phyloP scores from a whole-genome alignment of 2,329 filamentous ascomycete genomes.

The Fonsecaea nubica region DNA sequence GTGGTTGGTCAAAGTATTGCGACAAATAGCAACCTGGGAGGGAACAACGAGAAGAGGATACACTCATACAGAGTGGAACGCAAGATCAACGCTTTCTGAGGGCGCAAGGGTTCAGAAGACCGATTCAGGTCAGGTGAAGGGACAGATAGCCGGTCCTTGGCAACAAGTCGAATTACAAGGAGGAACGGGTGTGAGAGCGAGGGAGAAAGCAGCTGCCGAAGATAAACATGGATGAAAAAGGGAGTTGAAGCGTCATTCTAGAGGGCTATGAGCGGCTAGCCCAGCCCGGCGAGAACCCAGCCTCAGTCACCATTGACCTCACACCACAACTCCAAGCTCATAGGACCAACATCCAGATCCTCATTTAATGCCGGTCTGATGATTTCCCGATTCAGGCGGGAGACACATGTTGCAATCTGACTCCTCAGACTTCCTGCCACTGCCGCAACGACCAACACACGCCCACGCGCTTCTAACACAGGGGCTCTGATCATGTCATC shows the following conservation, averaged over 20 bases:
- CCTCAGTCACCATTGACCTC: background rate
- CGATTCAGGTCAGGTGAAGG: background rate
- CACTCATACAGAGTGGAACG: background rate
- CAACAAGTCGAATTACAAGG: background rate
- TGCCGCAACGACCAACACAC: background rate
- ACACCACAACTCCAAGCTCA: background rate
- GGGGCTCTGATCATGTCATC: background rate
- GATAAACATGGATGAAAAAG: background rate
- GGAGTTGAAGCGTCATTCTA: background rate
- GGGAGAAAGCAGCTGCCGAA: background rate
- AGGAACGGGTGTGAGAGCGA: background rate
- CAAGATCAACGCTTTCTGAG: background rate
- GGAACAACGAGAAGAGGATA: background rate
- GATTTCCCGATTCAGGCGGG: background rate
- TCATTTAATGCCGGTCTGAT: background rate
- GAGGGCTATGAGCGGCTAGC: background rate
- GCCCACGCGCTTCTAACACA: background rate
- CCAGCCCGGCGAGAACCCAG: background rate
- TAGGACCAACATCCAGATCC: constrained; percentile 1
- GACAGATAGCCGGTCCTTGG: background rate
- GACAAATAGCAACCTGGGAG: background rate
- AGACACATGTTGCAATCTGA: background rate
- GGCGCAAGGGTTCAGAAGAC: background rate
- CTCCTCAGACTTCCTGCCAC: background rate
- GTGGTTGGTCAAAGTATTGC: background rate